These are phyloP conservation scores for Dendrothele bispora DNA, from an alignment of 768 basidiomycete genomes.

Conservation along the genomic window DNA sequence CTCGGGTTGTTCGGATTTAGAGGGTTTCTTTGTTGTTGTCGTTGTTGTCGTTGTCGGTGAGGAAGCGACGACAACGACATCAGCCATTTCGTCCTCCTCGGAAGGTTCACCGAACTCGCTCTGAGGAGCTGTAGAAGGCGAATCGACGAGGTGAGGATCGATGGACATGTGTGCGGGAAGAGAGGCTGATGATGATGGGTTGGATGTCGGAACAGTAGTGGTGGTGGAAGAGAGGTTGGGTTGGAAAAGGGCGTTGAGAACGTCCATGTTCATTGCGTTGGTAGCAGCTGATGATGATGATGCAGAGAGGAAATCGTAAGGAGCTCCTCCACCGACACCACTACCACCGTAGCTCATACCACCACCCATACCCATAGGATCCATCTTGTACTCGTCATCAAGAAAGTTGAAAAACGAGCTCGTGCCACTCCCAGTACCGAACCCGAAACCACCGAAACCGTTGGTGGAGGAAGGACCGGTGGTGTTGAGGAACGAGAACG, in stretches of 20 bases:
- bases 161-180: conserved; percentile 47
- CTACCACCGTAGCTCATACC: conserved; percentile 22
- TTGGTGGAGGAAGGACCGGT: not conserved
- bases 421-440: not conserved
- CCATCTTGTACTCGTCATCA: conserved; percentile 44
- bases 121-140: conserved; percentile 8
- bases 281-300: not conserved
- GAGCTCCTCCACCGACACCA: conserved; percentile 21
- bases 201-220: conserved; percentile 17
- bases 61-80: conserved; percentile 21
- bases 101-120: conserved; percentile 28
- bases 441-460: not conserved
- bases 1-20: not conserved
- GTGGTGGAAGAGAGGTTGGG: conserved; percentile 13
- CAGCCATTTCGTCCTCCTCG: conserved; percentile 28
- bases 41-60: not conserved
- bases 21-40: not conserved
- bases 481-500: conserved; percentile 9
- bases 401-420: conserved; percentile 44
- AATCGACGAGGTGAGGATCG: conserved; percentile 64
- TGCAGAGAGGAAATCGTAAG: conserved; percentile 4
- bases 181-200: conserved; percentile 13
- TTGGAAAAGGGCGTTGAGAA: conserved; percentile 12
- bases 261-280: conserved; percentile 26
- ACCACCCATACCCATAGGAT: conserved; percentile 21